These are phyloP conservation scores for Saksenaea vasiformis DNA, from an alignment of 371 early-diverging fungal genomes.

Conservation along the genomic window DNA sequence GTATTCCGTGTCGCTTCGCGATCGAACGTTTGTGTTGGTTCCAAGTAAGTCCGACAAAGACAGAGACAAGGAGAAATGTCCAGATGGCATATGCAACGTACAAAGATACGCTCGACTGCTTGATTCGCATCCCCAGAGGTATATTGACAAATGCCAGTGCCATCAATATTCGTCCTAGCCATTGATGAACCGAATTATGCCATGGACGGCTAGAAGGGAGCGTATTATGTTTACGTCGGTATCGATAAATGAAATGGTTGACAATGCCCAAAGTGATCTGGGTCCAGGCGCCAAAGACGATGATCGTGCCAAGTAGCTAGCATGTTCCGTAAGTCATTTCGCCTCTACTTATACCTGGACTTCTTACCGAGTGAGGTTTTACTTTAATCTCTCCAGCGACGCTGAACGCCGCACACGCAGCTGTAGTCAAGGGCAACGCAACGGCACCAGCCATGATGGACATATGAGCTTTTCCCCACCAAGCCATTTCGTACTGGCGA, in stretches of 20 bases:
- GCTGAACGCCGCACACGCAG: conserved; percentile 21
- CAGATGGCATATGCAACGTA: conserved; percentile 29
- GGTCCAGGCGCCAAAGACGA: conserved; percentile 26
- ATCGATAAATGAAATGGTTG: conserved; percentile 33
- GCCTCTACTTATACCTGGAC: neutral
- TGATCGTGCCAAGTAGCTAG: conserved; percentile 30
- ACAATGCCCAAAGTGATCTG: conserved; percentile 30
- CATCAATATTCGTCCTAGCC: conserved; percentile 31
- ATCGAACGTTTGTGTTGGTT: conserved; percentile 6
- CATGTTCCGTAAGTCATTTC: neutral
- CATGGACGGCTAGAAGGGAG: conserved; percentile 23
- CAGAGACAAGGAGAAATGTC: conserved; percentile 8
- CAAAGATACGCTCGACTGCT: conserved; percentile 7
- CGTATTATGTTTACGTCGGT: conserved; percentile 17
- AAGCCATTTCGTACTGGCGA: conserved; percentile 24
- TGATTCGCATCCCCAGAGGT: conserved; percentile 37
- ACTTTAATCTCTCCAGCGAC: conserved; percentile 19
- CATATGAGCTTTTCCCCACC: conserved; percentile 43
- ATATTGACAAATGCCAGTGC: conserved; percentile 29
- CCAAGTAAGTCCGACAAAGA: conserved; percentile 21
- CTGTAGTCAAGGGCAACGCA: conserved; percentile 26
- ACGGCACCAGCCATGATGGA: conserved; percentile 30
- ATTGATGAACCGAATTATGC: conserved; percentile 35
- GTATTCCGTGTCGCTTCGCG: neutral
- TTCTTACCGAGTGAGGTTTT: conserved; percentile 34